phyloP scores from a whole-genome alignment of 768 basidiomycete genomes.

The Tylopilus sp. region DNA sequence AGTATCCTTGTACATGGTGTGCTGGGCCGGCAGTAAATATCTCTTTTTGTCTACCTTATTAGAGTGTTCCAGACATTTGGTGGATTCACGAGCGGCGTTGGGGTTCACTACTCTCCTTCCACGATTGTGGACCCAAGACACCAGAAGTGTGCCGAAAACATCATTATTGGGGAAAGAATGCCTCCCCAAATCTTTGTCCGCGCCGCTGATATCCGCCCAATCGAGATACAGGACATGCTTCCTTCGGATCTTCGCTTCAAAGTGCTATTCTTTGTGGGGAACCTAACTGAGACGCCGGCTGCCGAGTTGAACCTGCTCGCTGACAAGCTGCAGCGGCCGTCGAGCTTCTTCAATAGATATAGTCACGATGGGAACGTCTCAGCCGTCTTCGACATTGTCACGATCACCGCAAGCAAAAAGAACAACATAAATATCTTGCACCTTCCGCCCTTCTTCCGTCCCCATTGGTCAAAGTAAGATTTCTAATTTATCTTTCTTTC shows the following conservation, averaged over 20 bases:
- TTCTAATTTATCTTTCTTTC: not conserved
- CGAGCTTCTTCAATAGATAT: not conserved
- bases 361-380: not conserved
- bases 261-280: no score
- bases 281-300: no score
- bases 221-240: no score
- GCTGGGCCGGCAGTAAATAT: no score
- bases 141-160: not conserved
- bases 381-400: not conserved
- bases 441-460: constrained; percentile 3
- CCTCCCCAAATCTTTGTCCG: no score
- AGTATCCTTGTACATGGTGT: no score
- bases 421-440: not conserved
- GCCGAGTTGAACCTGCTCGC: no score
- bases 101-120: not conserved
- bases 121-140: not conserved
- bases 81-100: not conserved
- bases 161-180: no score
- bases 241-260: no score
- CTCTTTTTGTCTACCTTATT: no score
- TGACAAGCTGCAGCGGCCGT: not conserved
- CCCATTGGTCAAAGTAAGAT: constrained; percentile 3
- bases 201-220: no score
- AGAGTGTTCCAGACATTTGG: not conserved
- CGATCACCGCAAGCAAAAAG: not conserved